phyloP scores from a whole-genome alignment of 768 basidiomycete genomes.

The Naganishia randhawae region DNA sequence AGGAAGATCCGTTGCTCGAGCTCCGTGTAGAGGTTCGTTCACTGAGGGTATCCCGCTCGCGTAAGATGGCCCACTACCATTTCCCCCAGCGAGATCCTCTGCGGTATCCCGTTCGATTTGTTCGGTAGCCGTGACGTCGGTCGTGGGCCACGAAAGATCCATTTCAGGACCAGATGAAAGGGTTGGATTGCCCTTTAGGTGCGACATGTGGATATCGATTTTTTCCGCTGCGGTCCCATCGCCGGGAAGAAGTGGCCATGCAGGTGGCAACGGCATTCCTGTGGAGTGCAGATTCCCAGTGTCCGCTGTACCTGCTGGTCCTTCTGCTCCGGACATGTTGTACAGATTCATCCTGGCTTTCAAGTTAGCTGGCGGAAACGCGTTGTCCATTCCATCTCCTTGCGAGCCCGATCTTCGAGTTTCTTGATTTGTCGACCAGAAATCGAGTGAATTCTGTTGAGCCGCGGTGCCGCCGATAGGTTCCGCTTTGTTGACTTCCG shows the following conservation, averaged over 20 bases:
- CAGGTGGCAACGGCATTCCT: conserved; percentile 41
- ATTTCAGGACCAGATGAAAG: neutral
- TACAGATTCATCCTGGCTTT: conserved; percentile 9
- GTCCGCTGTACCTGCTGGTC: conserved; percentile 5
- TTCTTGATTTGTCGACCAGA: conserved; percentile 24
- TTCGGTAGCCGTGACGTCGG: conserved; percentile 9
- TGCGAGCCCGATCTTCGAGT: conserved; percentile 29
- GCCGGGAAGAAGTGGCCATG: conserved; percentile 44
- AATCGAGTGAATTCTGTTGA: conserved; percentile 8
- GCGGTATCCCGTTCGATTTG: conserved; percentile 23
- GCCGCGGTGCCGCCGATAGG: neutral
- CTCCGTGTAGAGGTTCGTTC: conserved; percentile 7
- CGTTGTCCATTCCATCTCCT: conserved; percentile 30
- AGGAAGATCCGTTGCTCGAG: neutral
- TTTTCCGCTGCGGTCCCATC: conserved; percentile 16
- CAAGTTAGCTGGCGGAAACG: neutral
- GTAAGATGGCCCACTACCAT: neutral
- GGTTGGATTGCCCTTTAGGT: conserved; percentile 14
- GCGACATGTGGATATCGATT: conserved; percentile 8
- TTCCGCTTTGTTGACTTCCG: neutral
- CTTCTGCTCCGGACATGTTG: conserved; percentile 7
- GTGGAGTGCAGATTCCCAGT: conserved; percentile 32
- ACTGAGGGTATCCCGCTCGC: conserved; percentile 10
- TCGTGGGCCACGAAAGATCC: neutral
- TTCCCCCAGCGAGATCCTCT: conserved; percentile 3